Evolutionary conservation across 2,329 filamentous ascomycete species (phyloP).

Genomic region (Neonectria sp.): DNA sequence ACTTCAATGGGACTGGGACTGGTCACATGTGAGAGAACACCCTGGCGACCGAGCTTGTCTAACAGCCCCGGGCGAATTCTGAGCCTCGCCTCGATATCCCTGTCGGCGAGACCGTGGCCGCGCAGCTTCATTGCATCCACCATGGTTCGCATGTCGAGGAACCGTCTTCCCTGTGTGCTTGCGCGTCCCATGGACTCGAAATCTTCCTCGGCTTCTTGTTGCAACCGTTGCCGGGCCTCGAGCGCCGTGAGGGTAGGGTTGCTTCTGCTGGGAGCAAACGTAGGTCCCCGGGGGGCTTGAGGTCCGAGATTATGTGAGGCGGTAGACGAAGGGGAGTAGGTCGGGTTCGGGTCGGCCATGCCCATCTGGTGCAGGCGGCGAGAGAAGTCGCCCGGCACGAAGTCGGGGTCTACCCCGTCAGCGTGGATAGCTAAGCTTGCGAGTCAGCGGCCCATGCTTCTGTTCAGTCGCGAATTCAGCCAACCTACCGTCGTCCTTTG

Average conservation of each 20-base stretch:
- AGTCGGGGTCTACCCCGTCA: conserved; percentile 60
- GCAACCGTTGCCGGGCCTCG: conserved; percentile 61
- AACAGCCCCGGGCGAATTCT: conserved; percentile 63
- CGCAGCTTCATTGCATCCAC: conserved; percentile 63
- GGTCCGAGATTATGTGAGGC: conserved; percentile 47
- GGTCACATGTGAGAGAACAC: conserved; percentile 57
- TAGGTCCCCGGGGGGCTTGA: conserved; percentile 43
- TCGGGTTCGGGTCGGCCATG: conserved; percentile 68
- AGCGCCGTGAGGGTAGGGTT: conserved; percentile 67
- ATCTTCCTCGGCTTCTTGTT: conserved; percentile 62
- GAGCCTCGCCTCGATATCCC: conserved; percentile 63
- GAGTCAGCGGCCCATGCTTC: conserved; percentile 26
- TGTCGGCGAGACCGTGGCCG: conserved; percentile 54
- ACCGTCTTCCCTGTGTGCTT: conserved; percentile 56
- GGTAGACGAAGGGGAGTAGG: conserved; percentile 67
- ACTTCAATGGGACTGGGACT: conserved; percentile 38
- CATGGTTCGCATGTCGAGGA: conserved; percentile 64
- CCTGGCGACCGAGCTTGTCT: conserved; percentile 58
- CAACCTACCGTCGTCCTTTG: conserved; percentile 41
- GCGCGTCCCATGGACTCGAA: conserved; percentile 57
- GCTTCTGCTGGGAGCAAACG: conserved; percentile 50
- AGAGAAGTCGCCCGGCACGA: conserved; percentile 62
- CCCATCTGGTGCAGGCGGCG: conserved; percentile 69
- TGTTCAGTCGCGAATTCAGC: background rate
- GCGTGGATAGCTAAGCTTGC: conserved; percentile 54